Percentiles rank a stretch among this genome's conserved stretches.
Conservation (phyloP, 805 yeast species). For the Teunomyces barrocoloradensis region DNA sequence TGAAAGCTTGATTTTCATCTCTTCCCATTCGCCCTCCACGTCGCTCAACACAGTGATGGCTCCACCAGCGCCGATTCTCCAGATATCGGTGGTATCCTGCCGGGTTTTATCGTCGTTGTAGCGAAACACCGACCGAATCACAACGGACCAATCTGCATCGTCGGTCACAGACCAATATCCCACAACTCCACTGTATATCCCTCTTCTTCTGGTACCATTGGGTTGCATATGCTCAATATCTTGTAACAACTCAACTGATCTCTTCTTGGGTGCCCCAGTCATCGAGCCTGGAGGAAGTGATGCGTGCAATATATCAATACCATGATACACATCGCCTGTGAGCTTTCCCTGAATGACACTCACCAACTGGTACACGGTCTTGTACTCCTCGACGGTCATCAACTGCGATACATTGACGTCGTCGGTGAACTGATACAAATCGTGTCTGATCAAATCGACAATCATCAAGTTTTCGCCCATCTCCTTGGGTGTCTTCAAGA, state of each 20-base stretch:
- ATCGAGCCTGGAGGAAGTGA: conserved; percentile 97
- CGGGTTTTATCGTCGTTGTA: conserved; percentile 50
- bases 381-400: conserved; percentile 91
- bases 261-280: conserved; percentile 98
- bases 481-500: conserved; percentile 84
- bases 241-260: conserved; percentile 83
- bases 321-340: conserved; percentile 43
- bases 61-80: conserved; percentile 98
- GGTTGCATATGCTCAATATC: conserved; percentile 47
- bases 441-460: conserved; percentile 93
- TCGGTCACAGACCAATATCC: conserved; percentile 93
- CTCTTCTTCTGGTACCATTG: conserved; percentile 54
- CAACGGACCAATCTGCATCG: conserved; percentile 93
- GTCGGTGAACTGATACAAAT: conserved; percentile 64
- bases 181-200: conserved; percentile 89
- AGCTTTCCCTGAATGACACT: conserved; percentile 77
- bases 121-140: conserved; percentile 78
- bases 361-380: conserved; percentile 87
- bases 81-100: conserved; percentile 29
- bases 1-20: conserved; percentile 76
- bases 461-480: conserved; percentile 96
- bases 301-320: conserved; percentile 73
- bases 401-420: conserved; percentile 70
- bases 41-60: conserved; percentile 90
- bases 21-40: conserved; percentile 85